Evolutionary conservation across 2,329 filamentous ascomycete genomes (phyloP).

Genomic region (Phaeoacremonium minimum): DNA sequence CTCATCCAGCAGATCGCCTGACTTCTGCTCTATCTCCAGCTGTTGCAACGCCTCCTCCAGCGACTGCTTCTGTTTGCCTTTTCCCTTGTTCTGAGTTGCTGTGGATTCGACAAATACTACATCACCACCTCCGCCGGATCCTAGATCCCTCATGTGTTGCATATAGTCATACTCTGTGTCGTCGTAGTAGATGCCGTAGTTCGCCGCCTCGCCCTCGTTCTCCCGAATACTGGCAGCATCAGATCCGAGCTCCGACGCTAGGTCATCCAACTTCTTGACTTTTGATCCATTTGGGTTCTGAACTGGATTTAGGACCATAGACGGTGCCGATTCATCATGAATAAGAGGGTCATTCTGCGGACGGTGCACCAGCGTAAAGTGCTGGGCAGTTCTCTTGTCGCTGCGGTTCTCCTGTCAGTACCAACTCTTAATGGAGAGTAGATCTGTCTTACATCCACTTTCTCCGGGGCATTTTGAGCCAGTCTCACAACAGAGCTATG

Average conservation of each 20-base stretch:
- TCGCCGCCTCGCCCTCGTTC: conserved; percentile 95
- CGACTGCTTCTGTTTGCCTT: conserved; percentile 70
- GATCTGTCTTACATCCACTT: conserved; percentile 61
- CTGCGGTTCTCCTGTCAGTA: conserved; percentile 30
- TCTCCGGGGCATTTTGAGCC: conserved; percentile 66
- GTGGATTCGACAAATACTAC: conserved; percentile 80
- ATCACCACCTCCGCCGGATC: conserved; percentile 65
- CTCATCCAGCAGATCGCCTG: conserved; percentile 61
- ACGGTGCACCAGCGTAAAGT: conserved; percentile 91
- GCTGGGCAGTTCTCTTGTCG: conserved; percentile 87
- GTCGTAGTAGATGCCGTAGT: conserved; percentile 90
- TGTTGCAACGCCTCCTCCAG: conserved; percentile 78
- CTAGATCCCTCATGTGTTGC: conserved; percentile 95
- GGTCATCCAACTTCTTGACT: conserved; percentile 68
- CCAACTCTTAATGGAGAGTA: conserved; percentile 2
- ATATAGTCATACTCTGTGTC: conserved; percentile 98
- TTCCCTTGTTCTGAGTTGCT: conserved; percentile 56
- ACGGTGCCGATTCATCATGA: conserved; percentile 82
- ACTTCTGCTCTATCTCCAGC: conserved; percentile 49
- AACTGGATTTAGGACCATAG: conserved; percentile 81
- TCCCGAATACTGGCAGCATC: conserved; percentile 63
- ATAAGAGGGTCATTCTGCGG: conserved; percentile 97
- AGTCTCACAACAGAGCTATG: no score
- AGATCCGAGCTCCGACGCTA: conserved; percentile 70
- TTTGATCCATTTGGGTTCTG: conserved; percentile 42